These are phyloP conservation scores for Aureobasidium sp. DNA, from an alignment of 2,329 filamentous ascomycete species.

Conservation along the genomic window DNA sequence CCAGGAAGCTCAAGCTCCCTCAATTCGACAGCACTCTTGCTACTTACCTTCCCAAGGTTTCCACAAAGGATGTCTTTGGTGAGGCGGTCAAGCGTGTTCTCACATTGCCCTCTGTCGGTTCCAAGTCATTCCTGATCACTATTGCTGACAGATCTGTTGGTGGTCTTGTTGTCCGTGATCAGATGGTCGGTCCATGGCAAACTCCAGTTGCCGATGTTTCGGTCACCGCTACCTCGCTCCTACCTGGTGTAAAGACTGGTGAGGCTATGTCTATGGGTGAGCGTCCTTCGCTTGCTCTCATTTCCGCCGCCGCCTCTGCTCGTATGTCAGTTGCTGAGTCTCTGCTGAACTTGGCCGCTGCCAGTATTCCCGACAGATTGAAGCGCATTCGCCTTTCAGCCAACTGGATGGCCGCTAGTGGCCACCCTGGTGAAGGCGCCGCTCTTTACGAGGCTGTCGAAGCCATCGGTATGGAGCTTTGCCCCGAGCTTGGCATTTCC, in stretches of 20 bases:
- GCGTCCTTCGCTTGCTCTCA: constrained; percentile 79
- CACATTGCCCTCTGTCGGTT: constrained; percentile 82
- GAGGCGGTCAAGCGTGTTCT: constrained; percentile 78
- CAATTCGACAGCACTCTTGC: constrained; percentile 70
- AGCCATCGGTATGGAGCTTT: constrained; percentile 87
- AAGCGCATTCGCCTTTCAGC: constrained; percentile 80
- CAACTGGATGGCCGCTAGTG: constrained; percentile 99
- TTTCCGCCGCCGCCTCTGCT: constrained; percentile 82
- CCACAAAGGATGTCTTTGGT: constrained; percentile 26
- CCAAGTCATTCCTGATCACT: constrained; percentile 94
- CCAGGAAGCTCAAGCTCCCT: constrained; percentile 59
- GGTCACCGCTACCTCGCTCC: constrained; percentile 78
- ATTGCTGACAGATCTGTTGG: constrained; percentile 91
- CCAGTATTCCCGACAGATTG: constrained; percentile 64
- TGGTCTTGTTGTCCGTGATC: constrained; percentile 79
- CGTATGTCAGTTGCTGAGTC: constrained; percentile 95
- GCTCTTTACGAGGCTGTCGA: constrained; percentile 89
- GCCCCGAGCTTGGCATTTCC: constrained; percentile 79
- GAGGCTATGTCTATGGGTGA: constrained; percentile 99
- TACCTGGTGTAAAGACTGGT: constrained; percentile 64
- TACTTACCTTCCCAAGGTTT: constrained; percentile 52
- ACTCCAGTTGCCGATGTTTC: constrained; percentile 89
- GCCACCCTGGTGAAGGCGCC: constrained; percentile 84
- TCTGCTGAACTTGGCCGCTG: constrained; percentile 85
- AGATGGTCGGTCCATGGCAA: constrained; percentile 97